Base-by-base conservation (phyloP, 768 basidiomycete species). In the Mycena maculata region DNA sequence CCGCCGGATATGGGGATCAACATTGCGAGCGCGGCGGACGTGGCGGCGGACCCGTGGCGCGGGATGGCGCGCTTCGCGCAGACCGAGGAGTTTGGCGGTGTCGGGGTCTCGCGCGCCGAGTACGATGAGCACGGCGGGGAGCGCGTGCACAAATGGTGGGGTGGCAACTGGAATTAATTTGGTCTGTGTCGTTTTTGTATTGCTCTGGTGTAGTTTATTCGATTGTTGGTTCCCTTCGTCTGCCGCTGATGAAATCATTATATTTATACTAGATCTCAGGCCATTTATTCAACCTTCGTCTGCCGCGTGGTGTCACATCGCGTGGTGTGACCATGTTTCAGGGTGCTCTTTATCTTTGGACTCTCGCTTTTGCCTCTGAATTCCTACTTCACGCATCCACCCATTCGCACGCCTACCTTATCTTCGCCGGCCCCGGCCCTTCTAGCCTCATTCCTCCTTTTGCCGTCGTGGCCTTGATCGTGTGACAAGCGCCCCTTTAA, bases 101-200 rank as follows among this genome's bases (percentile, higher is more conserved):
- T 88, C 1, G 84, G 87, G 3, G 86, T 97, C 41, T 93, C 91
- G 18, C 85, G 83, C 71, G 88, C 85, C 6, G 94, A 98, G 76
- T 99, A 98, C 71, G 89, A 94, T 10, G 98, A 99, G 76, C 87
- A 89, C 79, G 97, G 98, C 0, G 89, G 88, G 2, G 96, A 98
- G 77, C 86, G 94, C 66, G 83, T 96, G 65, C 93, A 91, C 77
- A 86, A 86, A 75, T 98, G 98, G 92, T 94, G 92, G 87, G 95
- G 95, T 76, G 91, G 96, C 9, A 98, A 99, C 76, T 93, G 91
- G 90, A 93, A 93, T 73, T 79, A 77, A 23, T 11, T n/a, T n/a
- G n/a, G n/a, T n/a, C n/a, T 72, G 72, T 25, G 67, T 74, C 42
- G 41, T 63, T 33, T 57, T 36, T 63, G 39, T 59, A 60, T 59